These are phyloP conservation scores for Rhododendron kiyosumense DNA, from an alignment of 148 eudicot genomes.

Conservation along the genomic window DNA sequence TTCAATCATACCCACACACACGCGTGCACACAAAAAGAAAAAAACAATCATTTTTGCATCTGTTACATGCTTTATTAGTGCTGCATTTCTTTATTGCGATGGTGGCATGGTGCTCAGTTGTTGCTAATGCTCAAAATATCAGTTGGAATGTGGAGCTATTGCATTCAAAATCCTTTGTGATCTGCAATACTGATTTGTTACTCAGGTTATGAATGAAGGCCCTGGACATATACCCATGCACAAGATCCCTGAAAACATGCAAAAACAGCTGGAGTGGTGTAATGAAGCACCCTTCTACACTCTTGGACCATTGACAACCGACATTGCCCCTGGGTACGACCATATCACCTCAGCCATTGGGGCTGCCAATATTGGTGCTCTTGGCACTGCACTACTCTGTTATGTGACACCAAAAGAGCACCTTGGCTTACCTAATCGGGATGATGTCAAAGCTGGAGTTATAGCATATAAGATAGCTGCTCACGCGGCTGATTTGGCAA, in stretches of 20 bases:
- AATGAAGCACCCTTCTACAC: slow-evolving; percentile 99
- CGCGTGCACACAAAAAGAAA: too few relatives aligned
- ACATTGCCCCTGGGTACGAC: slow-evolving; percentile 96
- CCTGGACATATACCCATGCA: slow-evolving; percentile 98
- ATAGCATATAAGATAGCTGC: slow-evolving; percentile 96
- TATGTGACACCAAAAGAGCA: slow-evolving; percentile 99
- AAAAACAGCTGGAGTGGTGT: slow-evolving; percentile 97
- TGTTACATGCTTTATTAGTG: slow-evolving; percentile 2
- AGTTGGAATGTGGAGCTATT: slow-evolving; percentile 1
- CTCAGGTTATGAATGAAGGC: slow-evolving; percentile 98
- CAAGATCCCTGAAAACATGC: slow-evolving; percentile 98
- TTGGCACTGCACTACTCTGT: slow-evolving; percentile 93
- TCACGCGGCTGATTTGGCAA: slow-evolving; percentile 97
- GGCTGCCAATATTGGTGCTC: slow-evolving; percentile 96
- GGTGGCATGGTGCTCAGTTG: not conserved
- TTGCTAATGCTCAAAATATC: not conserved
- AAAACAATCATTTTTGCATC: not conserved
- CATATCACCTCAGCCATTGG: slow-evolving; percentile 99
- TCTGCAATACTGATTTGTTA: not conserved
- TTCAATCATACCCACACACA: not conserved
- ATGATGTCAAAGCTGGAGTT: slow-evolving; percentile 94
- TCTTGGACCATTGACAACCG: slow-evolving; percentile 93
- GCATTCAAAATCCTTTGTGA: not conserved
- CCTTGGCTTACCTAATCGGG: slow-evolving; percentile 91
- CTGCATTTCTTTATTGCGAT: not conserved